A percentile compares a stretch with the other conserved stretches of the same genome.
phyloP scores from a whole-genome alignment of 306 rosid genomes.

The Cucumis melo region DNA sequence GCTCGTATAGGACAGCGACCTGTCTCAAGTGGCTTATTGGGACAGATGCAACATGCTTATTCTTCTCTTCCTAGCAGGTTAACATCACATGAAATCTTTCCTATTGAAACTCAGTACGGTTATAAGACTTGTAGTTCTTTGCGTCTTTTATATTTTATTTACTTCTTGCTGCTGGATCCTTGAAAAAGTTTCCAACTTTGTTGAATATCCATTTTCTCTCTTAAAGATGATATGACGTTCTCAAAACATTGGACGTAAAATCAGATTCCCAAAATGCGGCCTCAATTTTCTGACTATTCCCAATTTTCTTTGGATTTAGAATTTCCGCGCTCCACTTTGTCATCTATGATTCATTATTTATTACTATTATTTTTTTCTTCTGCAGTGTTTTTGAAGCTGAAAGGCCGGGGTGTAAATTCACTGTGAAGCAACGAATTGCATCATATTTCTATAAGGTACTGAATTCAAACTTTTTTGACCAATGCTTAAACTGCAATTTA shows the following conservation, averaged over 20 bases:
- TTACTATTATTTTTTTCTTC: neutral
- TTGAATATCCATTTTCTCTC: neutral
- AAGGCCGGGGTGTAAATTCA: constrained; percentile 81
- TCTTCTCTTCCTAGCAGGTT: constrained; percentile 90
- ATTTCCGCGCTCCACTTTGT: neutral
- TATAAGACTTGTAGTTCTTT: neutral
- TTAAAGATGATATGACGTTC: neutral
- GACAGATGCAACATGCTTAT: constrained; percentile 56
- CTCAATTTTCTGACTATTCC: neutral
- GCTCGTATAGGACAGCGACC: constrained; percentile 75
- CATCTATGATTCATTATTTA: neutral
- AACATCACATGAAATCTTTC: neutral
- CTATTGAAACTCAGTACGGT: neutral
- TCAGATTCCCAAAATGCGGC: neutral
- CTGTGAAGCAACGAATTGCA: constrained; percentile 57
- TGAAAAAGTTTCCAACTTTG: neutral
- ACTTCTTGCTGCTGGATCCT: neutral
- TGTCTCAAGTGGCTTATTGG: constrained; percentile 57
- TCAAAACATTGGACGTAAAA: neutral
- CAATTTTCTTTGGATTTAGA: neutral
- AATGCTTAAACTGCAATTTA: neutral
- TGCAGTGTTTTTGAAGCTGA: constrained; percentile 91
- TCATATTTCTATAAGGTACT: constrained; percentile 73
- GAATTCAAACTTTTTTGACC: neutral
- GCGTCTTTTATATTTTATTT: constrained; percentile 1